Evolutionary conservation across 257 asterid species (phyloP), one percentile per base, ranked within the genome.

Genomic region (Gentiana macrophylla): DNA sequence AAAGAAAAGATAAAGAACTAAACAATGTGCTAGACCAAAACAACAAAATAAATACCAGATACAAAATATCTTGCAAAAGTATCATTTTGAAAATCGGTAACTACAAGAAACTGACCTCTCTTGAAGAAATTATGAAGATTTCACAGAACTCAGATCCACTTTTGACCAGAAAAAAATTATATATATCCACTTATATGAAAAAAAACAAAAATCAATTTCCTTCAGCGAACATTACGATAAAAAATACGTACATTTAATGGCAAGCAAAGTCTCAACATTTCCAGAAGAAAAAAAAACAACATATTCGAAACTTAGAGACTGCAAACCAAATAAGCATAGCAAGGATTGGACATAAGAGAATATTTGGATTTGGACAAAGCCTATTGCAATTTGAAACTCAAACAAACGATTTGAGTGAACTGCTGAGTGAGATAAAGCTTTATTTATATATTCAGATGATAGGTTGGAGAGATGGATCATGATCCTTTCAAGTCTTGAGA

Each of bases 131-230:
- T 52, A 54, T 35, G 2, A 35, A 33, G 59, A 61, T 61, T 54
- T 59, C 52, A 55, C 34, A 68, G 64, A 68, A 8, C 74, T 61
- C 79, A 73, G 79, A 73, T 73, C 70, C 75, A 55, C 37, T 36
- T 56, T 53, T 32, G 13, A 4, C 43, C 43, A 55, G 47, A 41
- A 47, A 56, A 67, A 12, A 57, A 67, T 37, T 35, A 50, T 41
- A 45, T 41, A 58, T 48, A 37, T 24, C 24, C 24, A 24, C 24
- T 24, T 24, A 24, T 24, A 24, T 24, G 24, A 24, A 24, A 24
- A 24, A 24, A 24, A 24, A 24, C 47, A 13, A 54, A 52, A 66
- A 49, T 50, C 46, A 15, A 48, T 52, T 52, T 45, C 36, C 71
- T 66, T 45, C 47, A 66, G 50, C 52, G 56, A 13, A 33, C 46